A percentile compares a stretch with the other conserved stretches of the same genome.
phyloP scores from a whole-genome alignment of 2,329 filamentous ascomycete genomes.

The Paraphoma chrysanthemicola region DNA sequence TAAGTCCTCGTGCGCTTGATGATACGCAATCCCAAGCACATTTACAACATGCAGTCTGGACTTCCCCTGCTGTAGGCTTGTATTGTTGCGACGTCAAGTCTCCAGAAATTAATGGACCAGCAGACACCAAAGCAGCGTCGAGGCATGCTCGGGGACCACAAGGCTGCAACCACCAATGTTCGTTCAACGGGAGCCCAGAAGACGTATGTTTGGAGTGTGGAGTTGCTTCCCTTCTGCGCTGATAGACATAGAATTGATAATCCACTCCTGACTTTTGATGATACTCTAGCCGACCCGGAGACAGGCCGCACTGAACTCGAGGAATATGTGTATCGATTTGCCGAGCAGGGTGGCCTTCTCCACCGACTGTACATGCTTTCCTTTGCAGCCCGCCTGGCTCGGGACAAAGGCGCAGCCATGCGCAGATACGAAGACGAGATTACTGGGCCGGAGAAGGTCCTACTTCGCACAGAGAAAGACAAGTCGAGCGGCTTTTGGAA shows the following conservation, averaged over 20 bases:
- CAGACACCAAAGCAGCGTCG: neutral
- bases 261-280: conserved; percentile 28
- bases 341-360: conserved; percentile 11
- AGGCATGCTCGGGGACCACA: conserved; percentile 3
- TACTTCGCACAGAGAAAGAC: conserved; percentile 18
- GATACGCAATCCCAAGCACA: too few relatives aligned
- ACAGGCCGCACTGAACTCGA: conserved; percentile 23
- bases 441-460: conserved; percentile 16
- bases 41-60: too few relatives aligned
- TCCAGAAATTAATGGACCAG: neutral
- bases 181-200: conserved; percentile 14
- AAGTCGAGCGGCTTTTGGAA: conserved; percentile 25
- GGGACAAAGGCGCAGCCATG: conserved; percentile 25
- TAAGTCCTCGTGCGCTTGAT: too few relatives aligned
- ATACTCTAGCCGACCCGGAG: conserved; percentile 7
- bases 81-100: neutral
- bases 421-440: conserved; percentile 22
- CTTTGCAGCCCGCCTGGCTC: conserved; percentile 29
- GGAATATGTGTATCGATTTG: conserved; percentile 27
- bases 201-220: conserved; percentile 8
- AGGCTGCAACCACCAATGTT: neutral
- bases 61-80: too few relatives aligned
- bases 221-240: neutral
- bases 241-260: conserved; percentile 20
- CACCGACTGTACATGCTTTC: conserved; percentile 24